Base-by-base conservation (phyloP, 2,329 filamentous ascomycete genomes). In the Cladosporium sphaerospermum region DNA sequence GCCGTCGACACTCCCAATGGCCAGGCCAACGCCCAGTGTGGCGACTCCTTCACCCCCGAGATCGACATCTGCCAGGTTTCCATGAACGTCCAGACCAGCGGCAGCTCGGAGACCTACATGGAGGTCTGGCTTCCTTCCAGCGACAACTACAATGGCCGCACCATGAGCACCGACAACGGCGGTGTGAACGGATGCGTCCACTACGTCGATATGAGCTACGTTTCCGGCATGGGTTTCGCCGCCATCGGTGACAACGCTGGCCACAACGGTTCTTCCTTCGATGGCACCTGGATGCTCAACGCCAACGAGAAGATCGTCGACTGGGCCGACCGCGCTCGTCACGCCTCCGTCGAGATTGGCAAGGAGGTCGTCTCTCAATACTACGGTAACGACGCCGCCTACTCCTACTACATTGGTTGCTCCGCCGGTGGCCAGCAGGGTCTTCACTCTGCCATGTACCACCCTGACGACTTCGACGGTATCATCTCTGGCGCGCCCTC, bases 331-430 rank as follows among this genome's bases (percentile, higher is more conserved):
- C 63, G 66, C 52, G 61, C 64, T 19, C 60, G 65, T 40, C 66
- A 69, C 58, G 58, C 59, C 45, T 61, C 64, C 37, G 62, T 65
- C 9, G 58, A 62, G 45, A 58, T 63, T 28, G 67, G 64, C 41
- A 69, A 71, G 54, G 59, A 63, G 42, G 55, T 70, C 16, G 60
- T 65, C 43, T 59, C 61, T 34, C 56, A 60, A 19, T 74, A 72
- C 62, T 75, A 75, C 54, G 63, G 63, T 9, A 55, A 67, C 34
- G 56, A 62, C 13, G 64, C 67, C 39, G 62, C 63, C 23, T 73
- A 76, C 55, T 72, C 72, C 10, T 77, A 77, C 64, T 78, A 73
- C 57, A 61, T 74, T 6, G 74, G 73, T 19, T 78, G 75, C 62
- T 76, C 73, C 1, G 71, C 71, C 13, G 75, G 75, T 52, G 75